These are phyloP conservation scores for Spathaspora hagerdaliae DNA, from an alignment of 805 yeast species.

Conservation along the genomic window DNA sequence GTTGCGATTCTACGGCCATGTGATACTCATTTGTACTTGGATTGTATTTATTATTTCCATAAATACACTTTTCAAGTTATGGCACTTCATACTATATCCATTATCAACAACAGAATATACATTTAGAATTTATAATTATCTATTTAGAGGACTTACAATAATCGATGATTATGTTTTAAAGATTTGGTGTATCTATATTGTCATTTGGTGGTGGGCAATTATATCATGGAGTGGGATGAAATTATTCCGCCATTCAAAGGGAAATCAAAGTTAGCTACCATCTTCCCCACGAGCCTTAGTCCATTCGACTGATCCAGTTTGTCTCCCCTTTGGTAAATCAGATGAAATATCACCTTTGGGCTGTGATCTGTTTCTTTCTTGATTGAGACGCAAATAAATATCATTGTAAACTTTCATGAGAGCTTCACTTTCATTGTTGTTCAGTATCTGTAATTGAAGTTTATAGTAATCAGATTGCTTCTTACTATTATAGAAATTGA, in stretches of 20 bases:
- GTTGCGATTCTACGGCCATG: conserved; percentile 22
- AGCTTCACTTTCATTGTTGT: conserved; percentile 15
- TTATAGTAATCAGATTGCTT: conserved; percentile 8
- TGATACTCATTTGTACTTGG: conserved; percentile 28
- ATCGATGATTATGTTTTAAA: conserved; percentile 29
- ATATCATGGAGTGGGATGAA: conserved; percentile 79
- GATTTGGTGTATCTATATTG: conserved; percentile 37
- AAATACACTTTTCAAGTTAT: conserved; percentile 31
- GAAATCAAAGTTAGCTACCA: conserved; percentile 33
- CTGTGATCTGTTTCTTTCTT: conserved; percentile 12
- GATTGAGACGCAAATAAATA: conserved; percentile 32
- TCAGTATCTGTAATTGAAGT: conserved; percentile 2
- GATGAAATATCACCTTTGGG: conserved; percentile 10
- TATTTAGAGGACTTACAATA: conserved; percentile 14
- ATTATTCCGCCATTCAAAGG: conserved; percentile 63
- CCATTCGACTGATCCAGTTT: conserved; percentile 79
- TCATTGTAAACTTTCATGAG: conserved; percentile 28
- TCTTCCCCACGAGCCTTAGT: conserved; percentile 73
- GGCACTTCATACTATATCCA: conserved; percentile 33
- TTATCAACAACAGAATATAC: conserved; percentile 11
- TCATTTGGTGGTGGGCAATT: conserved; percentile 61
- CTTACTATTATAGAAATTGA: conserved; percentile 11
- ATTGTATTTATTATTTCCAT: conserved; percentile 27
- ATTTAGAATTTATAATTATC: conserved; percentile 7
- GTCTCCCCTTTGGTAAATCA: conserved; percentile 46